phyloP scores from a whole-genome alignment of 257 asterid species.

The Plantago elongata region DNA sequence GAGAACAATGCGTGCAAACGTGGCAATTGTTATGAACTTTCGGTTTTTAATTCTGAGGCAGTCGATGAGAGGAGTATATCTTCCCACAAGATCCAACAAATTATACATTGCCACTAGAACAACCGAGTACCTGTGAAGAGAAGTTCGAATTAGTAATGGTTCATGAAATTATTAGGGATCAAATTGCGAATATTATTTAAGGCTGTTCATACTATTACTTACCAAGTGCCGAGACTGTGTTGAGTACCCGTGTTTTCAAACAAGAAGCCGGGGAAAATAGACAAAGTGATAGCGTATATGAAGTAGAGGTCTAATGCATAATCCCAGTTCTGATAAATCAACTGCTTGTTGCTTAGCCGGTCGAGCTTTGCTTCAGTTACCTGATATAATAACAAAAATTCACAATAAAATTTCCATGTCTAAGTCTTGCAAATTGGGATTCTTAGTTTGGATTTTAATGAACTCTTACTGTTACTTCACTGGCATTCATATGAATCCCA shows the following conservation, averaged over 20 bases:
- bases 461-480: slow-evolving; percentile 6
- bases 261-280: slow-evolving; percentile 80
- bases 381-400: slow-evolving; percentile 18
- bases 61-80: slow-evolving; percentile 59
- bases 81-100: slow-evolving; percentile 51
- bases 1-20: slow-evolving; percentile 46
- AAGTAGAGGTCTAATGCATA: slow-evolving; percentile 52
- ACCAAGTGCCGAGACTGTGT: slow-evolving; percentile 65
- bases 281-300: slow-evolving; percentile 57
- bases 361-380: slow-evolving; percentile 24
- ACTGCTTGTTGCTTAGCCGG: slow-evolving; percentile 46
- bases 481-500: slow-evolving; percentile 39
- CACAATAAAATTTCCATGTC: neutral
- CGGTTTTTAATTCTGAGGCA: slow-evolving; percentile 45
- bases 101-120: slow-evolving; percentile 80
- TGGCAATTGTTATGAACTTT: slow-evolving; percentile 49
- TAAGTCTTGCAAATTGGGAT: neutral
- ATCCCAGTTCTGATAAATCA: slow-evolving; percentile 50
- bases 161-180: neutral
- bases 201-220: slow-evolving; percentile 9
- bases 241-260: slow-evolving; percentile 78
- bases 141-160: neutral
- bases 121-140: slow-evolving; percentile 47
- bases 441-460: neutral
- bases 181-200: neutral